These are phyloP conservation scores for Epichloe coenophiala DNA, from an alignment of 2,329 filamentous ascomycete species.

Conservation along the genomic window DNA sequence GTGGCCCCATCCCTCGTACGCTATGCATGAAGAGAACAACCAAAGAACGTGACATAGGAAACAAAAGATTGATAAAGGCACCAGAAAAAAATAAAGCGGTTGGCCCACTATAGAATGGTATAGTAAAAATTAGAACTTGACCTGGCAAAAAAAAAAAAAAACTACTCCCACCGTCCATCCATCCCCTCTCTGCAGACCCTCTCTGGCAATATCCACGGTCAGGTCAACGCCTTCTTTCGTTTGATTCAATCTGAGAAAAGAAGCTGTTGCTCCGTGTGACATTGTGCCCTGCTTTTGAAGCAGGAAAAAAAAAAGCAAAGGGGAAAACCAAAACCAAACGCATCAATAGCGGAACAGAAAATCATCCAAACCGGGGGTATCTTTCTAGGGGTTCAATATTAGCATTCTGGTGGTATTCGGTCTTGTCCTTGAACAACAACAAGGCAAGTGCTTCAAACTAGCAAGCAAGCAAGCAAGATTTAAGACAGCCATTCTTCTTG, in stretches of 20 bases:
- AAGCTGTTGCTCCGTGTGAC: not conserved
- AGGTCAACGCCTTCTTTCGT: not conserved
- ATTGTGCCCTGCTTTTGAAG: not conserved
- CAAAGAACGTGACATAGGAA: slow-evolving; percentile 5
- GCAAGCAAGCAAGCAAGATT: not conserved
- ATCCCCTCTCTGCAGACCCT: not conserved
- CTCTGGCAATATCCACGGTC: not conserved
- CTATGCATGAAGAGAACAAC: slow-evolving; percentile 7
- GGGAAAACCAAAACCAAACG: slow-evolving; percentile 4
- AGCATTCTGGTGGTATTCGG: slow-evolving; percentile 15
- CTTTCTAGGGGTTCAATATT: slow-evolving; percentile 21
- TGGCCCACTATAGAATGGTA: not conserved
- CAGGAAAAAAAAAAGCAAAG: slow-evolving; percentile 3
- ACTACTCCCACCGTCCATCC: not conserved
- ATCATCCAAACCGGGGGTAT: slow-evolving; percentile 23
- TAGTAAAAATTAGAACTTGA: not conserved
- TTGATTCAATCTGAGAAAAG: not conserved
- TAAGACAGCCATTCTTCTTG: slow-evolving; percentile 1
- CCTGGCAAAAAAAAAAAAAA: not conserved
- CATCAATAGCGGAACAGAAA: not conserved
- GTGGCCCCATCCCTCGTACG: slow-evolving; percentile 4
- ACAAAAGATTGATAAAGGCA: not conserved
- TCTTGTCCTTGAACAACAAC: not conserved
- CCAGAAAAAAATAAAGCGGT: slow-evolving; percentile 2
- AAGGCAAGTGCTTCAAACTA: not conserved